A percentile compares a stretch with the other conserved stretches of the same genome.
Conservation (phyloP, 495 filamentous ascomycete species). For the Lindgomyces ingoldianus region DNA sequence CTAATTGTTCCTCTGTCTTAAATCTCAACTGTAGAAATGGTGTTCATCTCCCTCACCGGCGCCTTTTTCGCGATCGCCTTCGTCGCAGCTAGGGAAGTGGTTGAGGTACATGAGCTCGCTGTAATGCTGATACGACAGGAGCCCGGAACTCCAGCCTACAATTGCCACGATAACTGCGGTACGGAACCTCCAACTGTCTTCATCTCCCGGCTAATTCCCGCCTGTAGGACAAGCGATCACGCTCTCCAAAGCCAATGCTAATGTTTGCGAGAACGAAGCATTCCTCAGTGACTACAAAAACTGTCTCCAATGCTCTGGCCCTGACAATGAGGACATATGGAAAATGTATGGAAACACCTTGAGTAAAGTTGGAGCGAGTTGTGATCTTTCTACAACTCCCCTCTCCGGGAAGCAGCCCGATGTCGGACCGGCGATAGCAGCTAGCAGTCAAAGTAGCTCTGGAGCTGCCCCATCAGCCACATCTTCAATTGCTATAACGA, state of each 20-base stretch:
- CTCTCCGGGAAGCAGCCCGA: slow-evolving; percentile 20
- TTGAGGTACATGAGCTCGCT: slow-evolving; percentile 11
- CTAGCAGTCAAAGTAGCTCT: too few relatives aligned
- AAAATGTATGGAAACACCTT: slow-evolving; percentile 49
- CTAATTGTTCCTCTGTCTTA: background rate
- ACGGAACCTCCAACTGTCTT: slow-evolving; percentile 27
- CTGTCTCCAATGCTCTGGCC: slow-evolving; percentile 50
- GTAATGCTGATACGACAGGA: slow-evolving; percentile 41
- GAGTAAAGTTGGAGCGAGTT: slow-evolving; percentile 40
- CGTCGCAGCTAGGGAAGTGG: background rate
- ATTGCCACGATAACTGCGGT: slow-evolving; percentile 57
- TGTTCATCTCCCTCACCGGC: background rate
- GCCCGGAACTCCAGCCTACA: slow-evolving; percentile 50
- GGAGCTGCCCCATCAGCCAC: too few relatives aligned
- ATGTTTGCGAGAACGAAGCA: slow-evolving; percentile 47
- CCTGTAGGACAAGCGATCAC: slow-evolving; percentile 49
- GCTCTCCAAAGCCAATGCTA: slow-evolving; percentile 39
- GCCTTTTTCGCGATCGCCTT: background rate
- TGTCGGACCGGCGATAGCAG: background rate
- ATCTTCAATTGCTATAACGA: background rate
- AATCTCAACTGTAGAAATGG: slow-evolving; percentile 1
- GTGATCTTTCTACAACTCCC: slow-evolving; percentile 49
- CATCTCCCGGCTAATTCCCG: slow-evolving; percentile 12
- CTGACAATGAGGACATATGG: slow-evolving; percentile 53
- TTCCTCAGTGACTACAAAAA: slow-evolving; percentile 48